phyloP scores from a whole-genome alignment of 176 grass and related monocot genomes.

The Themeda triandra region DNA sequence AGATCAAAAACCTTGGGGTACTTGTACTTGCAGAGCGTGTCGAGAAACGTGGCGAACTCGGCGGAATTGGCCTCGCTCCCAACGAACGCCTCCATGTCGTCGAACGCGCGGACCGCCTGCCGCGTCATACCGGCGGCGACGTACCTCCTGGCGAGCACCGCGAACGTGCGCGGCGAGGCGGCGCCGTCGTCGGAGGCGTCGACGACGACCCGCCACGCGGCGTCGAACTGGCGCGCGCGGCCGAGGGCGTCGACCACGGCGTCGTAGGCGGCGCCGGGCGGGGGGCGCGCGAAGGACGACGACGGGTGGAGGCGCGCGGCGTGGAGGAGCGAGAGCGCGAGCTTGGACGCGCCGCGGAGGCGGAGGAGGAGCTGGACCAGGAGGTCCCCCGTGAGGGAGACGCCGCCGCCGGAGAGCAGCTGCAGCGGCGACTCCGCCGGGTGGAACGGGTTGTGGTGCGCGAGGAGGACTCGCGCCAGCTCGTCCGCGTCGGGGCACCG shows the following conservation, averaged over 20 bases:
- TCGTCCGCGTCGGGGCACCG: constrained; percentile 55
- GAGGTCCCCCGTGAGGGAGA: constrained; percentile 42
- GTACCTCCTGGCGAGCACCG: constrained; percentile 64
- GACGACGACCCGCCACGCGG: constrained; percentile 67
- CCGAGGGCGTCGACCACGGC: constrained; percentile 69
- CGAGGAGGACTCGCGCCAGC: constrained; percentile 65
- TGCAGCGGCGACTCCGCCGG: constrained; percentile 71
- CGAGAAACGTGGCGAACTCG: constrained; percentile 76
- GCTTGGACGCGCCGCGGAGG: constrained; percentile 80
- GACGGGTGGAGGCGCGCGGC: constrained; percentile 53
- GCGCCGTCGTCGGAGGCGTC: constrained; percentile 65
- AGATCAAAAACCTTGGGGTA: constrained; percentile 65
- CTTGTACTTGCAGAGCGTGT: constrained; percentile 94
- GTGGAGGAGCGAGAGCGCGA: constrained; percentile 73
- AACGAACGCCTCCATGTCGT: constrained; percentile 95
- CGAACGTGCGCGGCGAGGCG: constrained; percentile 65
- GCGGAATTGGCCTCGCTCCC: constrained; percentile 64
- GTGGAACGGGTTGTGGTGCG: constrained; percentile 85
- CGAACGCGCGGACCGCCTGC: constrained; percentile 76
- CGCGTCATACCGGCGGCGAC: constrained; percentile 73
- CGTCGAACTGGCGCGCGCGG: constrained; percentile 72
- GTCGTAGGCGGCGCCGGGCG: constrained; percentile 70
- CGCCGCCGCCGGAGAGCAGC: constrained; percentile 46
- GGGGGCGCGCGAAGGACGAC: neutral
- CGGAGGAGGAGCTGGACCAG: constrained; percentile 83